Evolutionary conservation across 2,329 filamentous ascomycete species (phyloP), one percentile per base, ranked within the genome.

Genomic region (Fusarium citri): DNA sequence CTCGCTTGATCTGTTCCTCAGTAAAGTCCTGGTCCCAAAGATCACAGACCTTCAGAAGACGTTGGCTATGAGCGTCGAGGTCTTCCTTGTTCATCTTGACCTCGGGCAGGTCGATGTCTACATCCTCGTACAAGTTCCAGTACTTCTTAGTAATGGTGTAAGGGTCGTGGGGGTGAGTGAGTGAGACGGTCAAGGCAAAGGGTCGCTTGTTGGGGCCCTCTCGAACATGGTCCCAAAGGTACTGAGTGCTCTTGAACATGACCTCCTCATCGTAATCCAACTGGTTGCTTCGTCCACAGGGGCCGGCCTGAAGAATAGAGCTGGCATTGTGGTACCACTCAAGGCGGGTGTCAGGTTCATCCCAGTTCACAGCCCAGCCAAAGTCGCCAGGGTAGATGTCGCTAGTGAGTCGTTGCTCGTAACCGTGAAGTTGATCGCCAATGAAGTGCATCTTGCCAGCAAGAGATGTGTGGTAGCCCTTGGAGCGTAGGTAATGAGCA

Each of bases 371-470:
- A 15, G 91, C 91, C 94, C 94, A 98, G 69, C 94, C 94, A 77
- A 96, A 94, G 77, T 98, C 94, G 61, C 92, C 94, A 2, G 94
- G 94, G 80, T 98, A 98, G 77, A 98, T 97, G 79, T 98, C 94
- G 72, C 91, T 93, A n/a, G 94, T 98, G 76, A 98, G 86, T 60
- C 94, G 89, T 76, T 93, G 92, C 83, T 98, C 94, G 76, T 97
- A 98, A 30, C 94, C 94, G 78, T 98, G 94, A 64, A 98, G 86
- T 82, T 98, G 94, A 78, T 98, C 94, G 34, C 94, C 94, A 57
- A 97, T 92, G 78, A 98, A 98, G 82, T 98, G 94, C 94, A 98
- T 98, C 86, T 98, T 98, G 68, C 94, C 94, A 8, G 94, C 94
- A 73, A 98, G 85, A 8, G 92, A 92, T 15, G 94, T 97, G 81